phyloP scores from a whole-genome alignment of 2,329 filamentous ascomycete species.

The Arthrobotrys sphaeroides region DNA sequence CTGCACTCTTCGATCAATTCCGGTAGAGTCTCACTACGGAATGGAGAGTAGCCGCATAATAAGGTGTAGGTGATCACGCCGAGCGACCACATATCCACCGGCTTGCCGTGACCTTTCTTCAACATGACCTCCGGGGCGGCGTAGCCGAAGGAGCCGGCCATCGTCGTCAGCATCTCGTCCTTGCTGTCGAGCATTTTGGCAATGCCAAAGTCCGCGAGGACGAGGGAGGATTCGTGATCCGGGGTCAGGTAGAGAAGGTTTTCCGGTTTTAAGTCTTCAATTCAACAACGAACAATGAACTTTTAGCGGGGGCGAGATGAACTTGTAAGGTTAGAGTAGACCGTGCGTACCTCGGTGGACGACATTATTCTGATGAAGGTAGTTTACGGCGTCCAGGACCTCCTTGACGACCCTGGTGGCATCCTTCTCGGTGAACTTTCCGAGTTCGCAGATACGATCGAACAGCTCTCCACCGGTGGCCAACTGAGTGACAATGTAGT shows the following conservation, averaged over 20 bases:
- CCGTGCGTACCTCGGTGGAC: slow-evolving; percentile 81
- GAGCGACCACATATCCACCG: slow-evolving; percentile 99
- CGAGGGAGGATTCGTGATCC: slow-evolving; percentile 80
- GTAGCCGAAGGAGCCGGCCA: slow-evolving; percentile 98
- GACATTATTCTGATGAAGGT: slow-evolving; percentile 91
- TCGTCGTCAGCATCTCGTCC: slow-evolving; percentile 91
- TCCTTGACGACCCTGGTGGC: slow-evolving; percentile 94
- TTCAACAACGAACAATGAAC: slow-evolving; percentile 33
- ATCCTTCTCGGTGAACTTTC: slow-evolving; percentile 98
- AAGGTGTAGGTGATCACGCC: slow-evolving; percentile 98
- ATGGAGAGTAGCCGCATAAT: slow-evolving; percentile 96
- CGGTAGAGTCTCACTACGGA: slow-evolving; percentile 90
- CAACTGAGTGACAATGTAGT: slow-evolving; percentile 97
- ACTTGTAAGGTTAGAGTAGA: background rate
- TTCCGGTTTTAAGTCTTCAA: slow-evolving; percentile 90
- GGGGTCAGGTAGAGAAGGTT: slow-evolving; percentile 92
- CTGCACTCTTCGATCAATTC: slow-evolving; percentile 96
- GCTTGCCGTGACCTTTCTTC: slow-evolving; percentile 95
- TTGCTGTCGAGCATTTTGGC: slow-evolving; percentile 95
- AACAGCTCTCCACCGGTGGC: slow-evolving; percentile 96
- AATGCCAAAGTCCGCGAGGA: slow-evolving; percentile 97
- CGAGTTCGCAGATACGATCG: slow-evolving; percentile 96
- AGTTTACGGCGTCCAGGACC: slow-evolving; percentile 90
- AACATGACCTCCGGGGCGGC: slow-evolving; percentile 98
- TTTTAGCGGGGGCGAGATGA: background rate